These are phyloP conservation scores for Tolypocladium nubicola DNA, from an alignment of 2,329 filamentous ascomycete genomes.

Conservation along the genomic window DNA sequence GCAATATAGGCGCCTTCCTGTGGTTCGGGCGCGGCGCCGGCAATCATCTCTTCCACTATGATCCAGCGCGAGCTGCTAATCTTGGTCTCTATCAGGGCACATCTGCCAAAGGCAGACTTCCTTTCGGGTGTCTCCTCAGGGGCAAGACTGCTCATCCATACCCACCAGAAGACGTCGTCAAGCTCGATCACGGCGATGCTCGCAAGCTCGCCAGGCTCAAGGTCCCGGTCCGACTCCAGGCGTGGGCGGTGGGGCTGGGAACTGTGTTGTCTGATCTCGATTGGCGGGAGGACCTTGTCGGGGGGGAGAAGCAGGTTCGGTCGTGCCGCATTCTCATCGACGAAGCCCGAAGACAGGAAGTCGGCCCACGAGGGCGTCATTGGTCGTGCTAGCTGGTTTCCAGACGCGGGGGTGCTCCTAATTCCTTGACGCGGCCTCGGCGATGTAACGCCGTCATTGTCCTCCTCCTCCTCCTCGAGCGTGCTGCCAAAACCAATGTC, in stretches of 20 bases:
- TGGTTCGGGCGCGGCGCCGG: conserved; percentile 78
- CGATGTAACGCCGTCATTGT: conserved; percentile 40
- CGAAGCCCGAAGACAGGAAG: conserved; percentile 88
- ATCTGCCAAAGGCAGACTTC: conserved; percentile 90
- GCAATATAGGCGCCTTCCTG: conserved; percentile 81
- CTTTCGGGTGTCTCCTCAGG: conserved; percentile 76
- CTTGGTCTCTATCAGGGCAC: conserved; percentile 80
- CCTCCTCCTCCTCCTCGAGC: conserved; percentile 60
- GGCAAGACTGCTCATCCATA: conserved; percentile 95
- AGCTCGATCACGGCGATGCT: conserved; percentile 80
- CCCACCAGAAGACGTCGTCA: conserved; percentile 98
- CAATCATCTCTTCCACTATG: conserved; percentile 92
- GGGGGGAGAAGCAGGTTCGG: conserved; percentile 73
- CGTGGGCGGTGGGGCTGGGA: conserved; percentile 74
- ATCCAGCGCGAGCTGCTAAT: conserved; percentile 80
- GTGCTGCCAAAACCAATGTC: conserved; percentile 81
- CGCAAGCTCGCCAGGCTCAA: conserved; percentile 89
- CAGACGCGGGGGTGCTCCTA: conserved; percentile 56
- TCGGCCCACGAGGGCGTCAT: conserved; percentile 98
- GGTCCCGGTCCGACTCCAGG: conserved; percentile 53
- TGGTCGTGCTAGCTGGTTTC: conserved; percentile 62
- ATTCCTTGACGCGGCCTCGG: conserved; percentile 37
- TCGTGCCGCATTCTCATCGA: conserved; percentile 58
- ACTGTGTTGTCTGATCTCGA: conserved; percentile 67
- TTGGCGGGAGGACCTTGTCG: conserved; percentile 81